Conservation (phyloP, 2,329 filamentous ascomycete species). For the Fusarium sp. region DNA sequence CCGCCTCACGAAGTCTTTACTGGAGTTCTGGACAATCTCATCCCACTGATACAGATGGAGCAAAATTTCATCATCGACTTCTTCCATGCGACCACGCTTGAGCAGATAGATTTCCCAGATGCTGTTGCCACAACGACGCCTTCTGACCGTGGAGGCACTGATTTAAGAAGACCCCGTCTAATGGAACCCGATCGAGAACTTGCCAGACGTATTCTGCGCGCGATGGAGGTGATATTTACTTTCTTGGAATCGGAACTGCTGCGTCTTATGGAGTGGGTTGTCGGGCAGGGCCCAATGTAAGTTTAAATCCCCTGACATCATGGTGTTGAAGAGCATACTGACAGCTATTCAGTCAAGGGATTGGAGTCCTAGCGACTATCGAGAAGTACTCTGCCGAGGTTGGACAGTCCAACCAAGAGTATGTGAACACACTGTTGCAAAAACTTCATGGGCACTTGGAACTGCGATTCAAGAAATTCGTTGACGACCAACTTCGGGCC, state of each 20-base stretch:
- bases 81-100: constrained; percentile 90
- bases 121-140: constrained; percentile 72
- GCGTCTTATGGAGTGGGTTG: constrained; percentile 82
- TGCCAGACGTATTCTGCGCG: constrained; percentile 82
- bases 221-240: constrained; percentile 88
- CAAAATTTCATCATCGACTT: constrained; percentile 98
- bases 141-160: constrained; percentile 72
- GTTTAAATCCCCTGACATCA: constrained; percentile 45
- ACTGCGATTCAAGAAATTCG: constrained; percentile 82
- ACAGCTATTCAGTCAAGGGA: constrained; percentile 74
- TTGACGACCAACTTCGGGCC: constrained; percentile 92
- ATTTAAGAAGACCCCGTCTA: constrained; percentile 76
- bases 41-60: constrained; percentile 87
- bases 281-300: constrained; percentile 82
- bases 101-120: constrained; percentile 84
- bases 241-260: constrained; percentile 84
- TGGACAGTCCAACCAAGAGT: constrained; percentile 92
- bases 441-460: constrained; percentile 80
- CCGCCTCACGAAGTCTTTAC: constrained; percentile 84
- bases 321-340: constrained; percentile 2
- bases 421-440: constrained; percentile 79
- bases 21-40: constrained; percentile 79
- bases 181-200: constrained; percentile 90
- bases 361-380: constrained; percentile 82
- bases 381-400: constrained; percentile 82